phyloP scores from a whole-genome alignment of 2,329 filamentous ascomycete species.

The Coniochaeta hoffmannii region DNA sequence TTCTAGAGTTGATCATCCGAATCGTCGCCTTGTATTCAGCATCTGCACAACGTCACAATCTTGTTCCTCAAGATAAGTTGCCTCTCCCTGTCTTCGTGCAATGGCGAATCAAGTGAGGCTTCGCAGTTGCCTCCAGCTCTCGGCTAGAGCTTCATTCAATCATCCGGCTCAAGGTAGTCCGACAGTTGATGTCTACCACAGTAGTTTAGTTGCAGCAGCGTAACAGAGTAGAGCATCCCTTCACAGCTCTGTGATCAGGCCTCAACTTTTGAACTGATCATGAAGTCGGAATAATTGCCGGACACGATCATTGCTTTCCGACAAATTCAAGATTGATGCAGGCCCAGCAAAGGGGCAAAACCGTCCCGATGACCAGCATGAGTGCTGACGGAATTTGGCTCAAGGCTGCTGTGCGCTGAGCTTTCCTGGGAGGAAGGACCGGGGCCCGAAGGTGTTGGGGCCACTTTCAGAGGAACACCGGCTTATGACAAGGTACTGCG shows the following conservation, averaged over 20 bases:
- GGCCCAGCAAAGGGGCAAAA: not conserved
- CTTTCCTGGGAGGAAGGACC: not conserved
- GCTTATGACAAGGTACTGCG: not conserved
- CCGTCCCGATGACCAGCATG: not conserved
- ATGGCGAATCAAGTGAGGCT: too few species aligned
- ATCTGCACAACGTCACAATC: too few species aligned
- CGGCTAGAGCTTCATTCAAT: too few species aligned
- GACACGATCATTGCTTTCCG: not conserved
- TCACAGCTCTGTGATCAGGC: too few species aligned
- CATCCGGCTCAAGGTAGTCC: too few species aligned
- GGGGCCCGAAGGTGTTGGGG: not conserved
- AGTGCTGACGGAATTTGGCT: not conserved
- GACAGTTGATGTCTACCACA: too few species aligned
- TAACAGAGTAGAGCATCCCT: too few species aligned
- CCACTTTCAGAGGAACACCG: not conserved
- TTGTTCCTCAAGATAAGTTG: too few species aligned
- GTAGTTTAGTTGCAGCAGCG: too few species aligned
- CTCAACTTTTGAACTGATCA: not conserved
- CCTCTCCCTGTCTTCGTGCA: too few species aligned
- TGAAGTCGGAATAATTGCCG: not conserved
- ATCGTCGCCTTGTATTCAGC: not conserved
- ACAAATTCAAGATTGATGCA: not conserved
- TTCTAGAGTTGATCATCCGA: not conserved
- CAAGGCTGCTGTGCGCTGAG: not conserved
- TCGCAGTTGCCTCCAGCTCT: too few species aligned